A percentile compares a stretch with the other conserved stretches of the same genome.
Evolutionary conservation across 805 yeast genomes (phyloP).

Genomic region (Candida awuae): DNA sequence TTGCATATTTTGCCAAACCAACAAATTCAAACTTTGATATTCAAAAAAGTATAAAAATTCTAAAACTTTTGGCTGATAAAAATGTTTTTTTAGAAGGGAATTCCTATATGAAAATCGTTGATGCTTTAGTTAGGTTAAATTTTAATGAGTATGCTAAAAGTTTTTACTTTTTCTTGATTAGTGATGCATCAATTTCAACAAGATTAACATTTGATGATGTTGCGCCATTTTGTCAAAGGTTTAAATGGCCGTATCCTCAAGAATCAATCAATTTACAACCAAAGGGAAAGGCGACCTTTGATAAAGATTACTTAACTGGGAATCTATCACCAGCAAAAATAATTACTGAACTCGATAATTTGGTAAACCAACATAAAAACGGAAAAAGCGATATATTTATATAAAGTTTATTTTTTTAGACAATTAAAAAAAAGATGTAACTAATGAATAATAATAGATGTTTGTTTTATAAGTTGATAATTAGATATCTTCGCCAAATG

Average conservation of each 20-base stretch:
- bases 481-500: slow-evolving; percentile 69
- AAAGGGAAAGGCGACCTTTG: neutral
- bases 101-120: slow-evolving; percentile 15
- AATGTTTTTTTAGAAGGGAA: slow-evolving; percentile 5
- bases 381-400: neutral
- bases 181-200: neutral
- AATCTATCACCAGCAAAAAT: slow-evolving; percentile 3
- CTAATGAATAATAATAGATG: no score
- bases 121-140: slow-evolving; percentile 15
- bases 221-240: slow-evolving; percentile 9
- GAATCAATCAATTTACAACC: neutral
- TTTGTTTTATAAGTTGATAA: no score
- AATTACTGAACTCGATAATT: neutral
- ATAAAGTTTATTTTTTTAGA: neutral
- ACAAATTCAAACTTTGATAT: neutral
- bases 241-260: slow-evolving; percentile 15
- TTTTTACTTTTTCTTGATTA: slow-evolving; percentile 10
- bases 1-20: neutral
- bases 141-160: slow-evolving; percentile 15
- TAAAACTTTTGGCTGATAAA: neutral
- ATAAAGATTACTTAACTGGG: slow-evolving; percentile 1
- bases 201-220: slow-evolving; percentile 1
- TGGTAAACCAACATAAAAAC: neutral
- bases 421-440: neutral
- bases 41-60: neutral